These are phyloP conservation scores for Xylaria digitata DNA, from an alignment of 2,329 filamentous ascomycete genomes.

Conservation along the genomic window DNA sequence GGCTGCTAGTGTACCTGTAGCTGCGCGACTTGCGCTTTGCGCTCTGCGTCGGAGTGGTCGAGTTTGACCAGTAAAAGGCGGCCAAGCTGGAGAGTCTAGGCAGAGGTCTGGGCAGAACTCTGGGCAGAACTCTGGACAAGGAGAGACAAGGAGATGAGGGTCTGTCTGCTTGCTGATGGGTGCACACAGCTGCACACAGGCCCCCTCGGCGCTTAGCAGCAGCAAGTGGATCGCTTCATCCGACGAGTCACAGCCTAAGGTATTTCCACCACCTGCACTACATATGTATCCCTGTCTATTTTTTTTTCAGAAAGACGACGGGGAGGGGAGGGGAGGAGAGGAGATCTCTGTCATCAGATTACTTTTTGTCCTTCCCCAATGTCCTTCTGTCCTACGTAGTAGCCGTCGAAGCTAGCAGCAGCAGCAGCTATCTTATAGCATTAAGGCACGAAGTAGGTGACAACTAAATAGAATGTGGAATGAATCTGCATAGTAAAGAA, in stretches of 20 bases:
- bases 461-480: background rate
- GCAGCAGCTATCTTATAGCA: too few species aligned
- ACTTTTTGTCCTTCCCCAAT: background rate
- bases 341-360: background rate
- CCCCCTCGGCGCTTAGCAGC: constrained; percentile 66
- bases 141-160: constrained; percentile 13
- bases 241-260: constrained; percentile 52
- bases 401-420: background rate
- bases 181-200: constrained; percentile 54
- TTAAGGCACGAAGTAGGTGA: background rate
- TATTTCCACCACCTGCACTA: constrained; percentile 38
- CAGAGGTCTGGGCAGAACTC: background rate
- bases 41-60: constrained; percentile 40
- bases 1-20: constrained; percentile 46
- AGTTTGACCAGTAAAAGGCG: constrained; percentile 45
- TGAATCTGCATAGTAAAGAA: background rate
- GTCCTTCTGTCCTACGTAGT: background rate
- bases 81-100: constrained; percentile 36
- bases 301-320: background rate
- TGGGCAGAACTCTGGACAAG: constrained; percentile 34
- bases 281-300: constrained; percentile 19
- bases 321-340: constrained; percentile 13
- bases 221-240: constrained; percentile 56
- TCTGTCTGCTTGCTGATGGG: constrained; percentile 39
- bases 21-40: constrained; percentile 51